Base-by-base conservation (phyloP, 805 yeast genomes). In the Starmerella apis region DNA sequence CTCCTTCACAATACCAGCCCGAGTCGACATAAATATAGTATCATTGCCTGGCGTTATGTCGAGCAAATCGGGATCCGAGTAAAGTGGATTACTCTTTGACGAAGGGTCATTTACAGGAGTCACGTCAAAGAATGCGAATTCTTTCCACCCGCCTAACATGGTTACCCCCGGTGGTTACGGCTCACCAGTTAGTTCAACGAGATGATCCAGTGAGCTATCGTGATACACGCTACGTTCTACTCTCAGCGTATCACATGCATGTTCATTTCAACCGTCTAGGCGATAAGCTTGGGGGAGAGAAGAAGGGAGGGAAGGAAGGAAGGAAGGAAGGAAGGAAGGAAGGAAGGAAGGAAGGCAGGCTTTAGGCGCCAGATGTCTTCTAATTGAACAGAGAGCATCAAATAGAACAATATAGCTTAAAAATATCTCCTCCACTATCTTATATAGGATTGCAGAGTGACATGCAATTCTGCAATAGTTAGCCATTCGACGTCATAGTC, bases 21-120 rank as follows among this genome's bases (percentile, higher is more conserved):
- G 67, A 0, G 79, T 72, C 2, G 90, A 81, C 25, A 84, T 68
- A 3, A 77, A 75, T n/a, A 87, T 64, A 46, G 72, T 72, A 10
- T 75, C 71, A 2, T 72, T 69, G 33, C 55, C 38, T 2, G 86
- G 70, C 36, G 81, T 72, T 4, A 83, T 74, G 1, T 86, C 78
- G 4, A 83, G 72, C 33, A 87, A 63, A 11, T 79, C 70, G 0
- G 88, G 79, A 61, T 87, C 95, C 52, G 96, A 85, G 64, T 82
- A 88, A 23, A 88, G 69, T 0, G 84, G 82, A 4, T 73, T 69
- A 3, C 71, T 71, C 0, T 81, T 70, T 6, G 81, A 80, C 50
- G 76, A 73, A 52, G 97, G 97, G 62, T 92, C 98, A 53, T 80
- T 69, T 18, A 92, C 82, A 5, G 96, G 96, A 0, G 80, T 73